phyloP scores from a whole-genome alignment of 2,329 filamentous ascomycete species.

The Fusarium globosum region DNA sequence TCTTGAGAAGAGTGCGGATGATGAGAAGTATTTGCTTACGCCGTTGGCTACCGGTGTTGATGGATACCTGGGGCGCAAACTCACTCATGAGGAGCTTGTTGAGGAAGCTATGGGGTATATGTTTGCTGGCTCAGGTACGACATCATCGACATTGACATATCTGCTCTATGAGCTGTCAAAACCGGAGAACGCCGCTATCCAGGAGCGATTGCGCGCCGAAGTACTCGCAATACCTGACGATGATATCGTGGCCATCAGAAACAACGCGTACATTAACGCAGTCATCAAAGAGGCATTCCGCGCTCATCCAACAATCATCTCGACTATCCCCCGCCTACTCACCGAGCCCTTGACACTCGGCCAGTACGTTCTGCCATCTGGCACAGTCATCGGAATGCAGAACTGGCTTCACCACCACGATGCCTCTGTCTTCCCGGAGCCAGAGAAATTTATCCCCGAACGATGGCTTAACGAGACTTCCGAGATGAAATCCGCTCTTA shows the following conservation, averaged over 20 bases:
- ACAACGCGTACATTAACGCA: not conserved
- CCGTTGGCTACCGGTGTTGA: not conserved
- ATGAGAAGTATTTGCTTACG: not conserved
- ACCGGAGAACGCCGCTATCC: not conserved
- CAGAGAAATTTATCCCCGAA: not conserved
- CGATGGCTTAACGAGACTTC: not conserved
- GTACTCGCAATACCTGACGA: accelerated
- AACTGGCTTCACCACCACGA: not conserved
- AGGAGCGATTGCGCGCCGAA: not conserved
- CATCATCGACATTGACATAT: not conserved
- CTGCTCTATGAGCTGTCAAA: not conserved
- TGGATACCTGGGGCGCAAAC: not conserved
- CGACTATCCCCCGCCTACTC: not conserved
- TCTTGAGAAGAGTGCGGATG: not conserved
- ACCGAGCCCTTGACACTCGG: not conserved
- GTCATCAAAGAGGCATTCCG: not conserved
- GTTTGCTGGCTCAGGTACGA: not conserved
- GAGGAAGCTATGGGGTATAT: not conserved
- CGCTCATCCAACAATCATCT: not conserved
- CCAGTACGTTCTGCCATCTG: not conserved
- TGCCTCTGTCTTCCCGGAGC: accelerated
- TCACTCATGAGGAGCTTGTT: not conserved
- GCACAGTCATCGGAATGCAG: not conserved
- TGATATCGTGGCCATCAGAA: not conserved
- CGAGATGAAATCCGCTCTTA: not conserved